Conservation (phyloP, 176 grass and related monocot species). For the Dactylis glomerata region DNA sequence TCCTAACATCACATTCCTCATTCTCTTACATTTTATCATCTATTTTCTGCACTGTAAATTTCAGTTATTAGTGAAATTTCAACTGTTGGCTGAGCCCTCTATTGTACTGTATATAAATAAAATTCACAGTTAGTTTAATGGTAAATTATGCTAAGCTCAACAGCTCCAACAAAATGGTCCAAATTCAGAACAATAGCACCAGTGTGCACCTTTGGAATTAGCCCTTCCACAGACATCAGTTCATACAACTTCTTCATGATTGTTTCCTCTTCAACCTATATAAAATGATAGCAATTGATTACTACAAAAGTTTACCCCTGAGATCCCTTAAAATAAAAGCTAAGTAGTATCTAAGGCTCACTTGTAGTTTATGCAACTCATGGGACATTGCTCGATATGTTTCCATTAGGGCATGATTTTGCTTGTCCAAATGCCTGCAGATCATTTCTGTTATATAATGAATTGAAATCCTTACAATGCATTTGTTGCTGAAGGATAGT, state of each 20-base stretch:
- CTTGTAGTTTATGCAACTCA: too few species aligned
- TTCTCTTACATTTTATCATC: neutral
- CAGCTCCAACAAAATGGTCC: neutral
- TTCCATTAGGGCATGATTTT: too few species aligned
- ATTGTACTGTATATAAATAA: too few species aligned
- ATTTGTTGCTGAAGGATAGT: too few species aligned
- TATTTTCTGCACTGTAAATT: neutral
- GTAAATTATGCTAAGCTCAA: conserved; percentile 3
- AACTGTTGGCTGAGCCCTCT: too few species aligned
- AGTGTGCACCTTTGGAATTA: conserved; percentile 62
- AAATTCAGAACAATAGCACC: neutral
- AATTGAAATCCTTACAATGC: conserved; percentile 3
- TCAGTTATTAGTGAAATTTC: too few species aligned
- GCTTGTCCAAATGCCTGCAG: too few species aligned
- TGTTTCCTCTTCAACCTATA: conserved; percentile 89
- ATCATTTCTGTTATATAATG: conserved; percentile 18
- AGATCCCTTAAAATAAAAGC: conserved; percentile 2
- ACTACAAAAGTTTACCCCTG: neutral
- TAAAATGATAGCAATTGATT: conserved; percentile 9
- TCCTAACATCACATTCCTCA: neutral
- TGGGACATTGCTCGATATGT: too few species aligned
- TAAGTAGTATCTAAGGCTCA: too few species aligned
- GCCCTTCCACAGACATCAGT: too few species aligned
- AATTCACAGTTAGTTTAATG: neutral
- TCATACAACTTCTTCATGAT: conserved; percentile 79